Evolutionary conservation across 2,329 filamentous ascomycete genomes (phyloP).

Genomic region (Penicillium olsonii): DNA sequence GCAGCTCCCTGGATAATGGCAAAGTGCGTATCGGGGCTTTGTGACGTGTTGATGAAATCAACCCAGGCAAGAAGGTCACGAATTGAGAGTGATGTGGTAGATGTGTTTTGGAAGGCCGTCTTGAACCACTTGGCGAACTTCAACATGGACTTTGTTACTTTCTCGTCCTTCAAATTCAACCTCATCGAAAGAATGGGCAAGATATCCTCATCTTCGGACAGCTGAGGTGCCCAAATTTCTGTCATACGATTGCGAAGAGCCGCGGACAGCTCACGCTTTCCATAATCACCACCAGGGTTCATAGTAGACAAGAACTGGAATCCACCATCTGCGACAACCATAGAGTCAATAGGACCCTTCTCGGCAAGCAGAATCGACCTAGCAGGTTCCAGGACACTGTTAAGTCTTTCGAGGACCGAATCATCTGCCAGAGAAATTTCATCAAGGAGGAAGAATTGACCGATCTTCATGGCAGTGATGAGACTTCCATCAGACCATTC

Average conservation of each 20-base stretch:
- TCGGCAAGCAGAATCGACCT: slow-evolving; percentile 87
- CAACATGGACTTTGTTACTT: slow-evolving; percentile 70
- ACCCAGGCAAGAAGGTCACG: slow-evolving; percentile 93
- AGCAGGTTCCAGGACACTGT: slow-evolving; percentile 90
- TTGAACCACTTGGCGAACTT: slow-evolving; percentile 94
- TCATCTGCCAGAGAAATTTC: slow-evolving; percentile 98
- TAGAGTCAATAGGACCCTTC: slow-evolving; percentile 83
- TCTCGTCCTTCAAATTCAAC: slow-evolving; percentile 57
- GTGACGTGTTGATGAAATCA: slow-evolving; percentile 77
- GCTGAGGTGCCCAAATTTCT: slow-evolving; percentile 93
- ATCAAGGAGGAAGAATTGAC: slow-evolving; percentile 89
- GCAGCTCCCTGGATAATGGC: slow-evolving; percentile 80
- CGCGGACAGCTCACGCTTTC: slow-evolving; percentile 94
- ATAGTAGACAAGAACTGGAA: slow-evolving; percentile 99
- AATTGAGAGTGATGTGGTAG: slow-evolving; percentile 79
- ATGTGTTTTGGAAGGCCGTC: slow-evolving; percentile 71
- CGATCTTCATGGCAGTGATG: slow-evolving; percentile 88
- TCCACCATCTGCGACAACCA: slow-evolving; percentile 70
- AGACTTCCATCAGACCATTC: slow-evolving; percentile 96
- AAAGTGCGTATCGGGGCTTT: slow-evolving; percentile 50
- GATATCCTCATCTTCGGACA: slow-evolving; percentile 83
- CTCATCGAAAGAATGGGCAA: slow-evolving; percentile 82
- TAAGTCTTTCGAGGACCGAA: slow-evolving; percentile 91
- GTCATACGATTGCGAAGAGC: slow-evolving; percentile 95
- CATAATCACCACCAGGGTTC: slow-evolving; percentile 98